These are phyloP conservation scores for Penicillium capsulatum DNA, from an alignment of 2,329 filamentous ascomycete genomes.

Conservation along the genomic window DNA sequence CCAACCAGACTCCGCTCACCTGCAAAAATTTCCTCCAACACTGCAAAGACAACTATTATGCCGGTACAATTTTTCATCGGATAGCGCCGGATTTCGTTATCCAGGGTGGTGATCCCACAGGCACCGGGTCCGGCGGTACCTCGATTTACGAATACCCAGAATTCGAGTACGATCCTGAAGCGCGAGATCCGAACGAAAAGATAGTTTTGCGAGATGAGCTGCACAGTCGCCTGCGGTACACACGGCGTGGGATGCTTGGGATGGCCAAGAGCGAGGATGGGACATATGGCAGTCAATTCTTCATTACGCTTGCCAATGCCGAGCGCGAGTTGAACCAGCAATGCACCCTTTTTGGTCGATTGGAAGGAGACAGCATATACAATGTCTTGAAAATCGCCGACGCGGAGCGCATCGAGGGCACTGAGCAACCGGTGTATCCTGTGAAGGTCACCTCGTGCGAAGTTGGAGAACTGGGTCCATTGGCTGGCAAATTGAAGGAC, in stretches of 20 bases:
- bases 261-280: slow-evolving; percentile 77
- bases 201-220: slow-evolving; percentile 84
- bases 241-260: slow-evolving; percentile 80
- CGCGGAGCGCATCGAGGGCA: slow-evolving; percentile 70
- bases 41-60: slow-evolving; percentile 92
- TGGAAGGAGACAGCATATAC: slow-evolving; percentile 93
- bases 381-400: slow-evolving; percentile 93
- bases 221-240: slow-evolving; percentile 88
- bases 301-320: slow-evolving; percentile 79
- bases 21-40: slow-evolving; percentile 95
- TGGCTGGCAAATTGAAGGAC: slow-evolving; percentile 44
- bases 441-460: slow-evolving; percentile 61
- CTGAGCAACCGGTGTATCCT: slow-evolving; percentile 80
- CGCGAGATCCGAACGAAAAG: slow-evolving; percentile 45
- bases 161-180: slow-evolving; percentile 52
- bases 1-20: slow-evolving; percentile 85
- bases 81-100: slow-evolving; percentile 87
- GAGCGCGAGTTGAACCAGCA: slow-evolving; percentile 79
- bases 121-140: slow-evolving; percentile 85
- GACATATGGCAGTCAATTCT: slow-evolving; percentile 94
- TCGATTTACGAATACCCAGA: slow-evolving; percentile 76
- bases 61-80: slow-evolving; percentile 88
- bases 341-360: slow-evolving; percentile 89
- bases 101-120: slow-evolving; percentile 91
- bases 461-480: slow-evolving; percentile 44